phyloP scores from a whole-genome alignment of 441 rosid genomes.

The Theobroma grandiflorum region DNA sequence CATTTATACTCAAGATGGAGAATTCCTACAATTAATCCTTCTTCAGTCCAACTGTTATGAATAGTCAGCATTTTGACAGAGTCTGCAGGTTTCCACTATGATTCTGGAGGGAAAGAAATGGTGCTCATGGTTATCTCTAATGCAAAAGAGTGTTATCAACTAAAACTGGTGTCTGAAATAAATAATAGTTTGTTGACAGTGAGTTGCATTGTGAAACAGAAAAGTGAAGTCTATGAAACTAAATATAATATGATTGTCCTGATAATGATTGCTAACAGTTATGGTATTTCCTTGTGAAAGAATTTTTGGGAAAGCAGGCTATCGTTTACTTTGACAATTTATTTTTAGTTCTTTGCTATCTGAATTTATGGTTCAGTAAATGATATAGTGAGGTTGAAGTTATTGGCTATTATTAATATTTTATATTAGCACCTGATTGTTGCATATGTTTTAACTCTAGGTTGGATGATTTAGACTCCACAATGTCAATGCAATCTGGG shows the following conservation, averaged over 20 bases:
- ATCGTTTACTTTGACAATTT: neutral
- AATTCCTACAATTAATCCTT: neutral
- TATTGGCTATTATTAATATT: neutral
- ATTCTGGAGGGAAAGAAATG: neutral
- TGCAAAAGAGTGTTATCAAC: neutral
- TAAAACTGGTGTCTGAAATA: neutral
- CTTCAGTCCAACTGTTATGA: neutral
- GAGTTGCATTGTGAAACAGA: neutral
- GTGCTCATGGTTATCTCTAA: neutral
- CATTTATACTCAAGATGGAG: neutral
- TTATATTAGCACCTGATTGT: constrained; percentile 23
- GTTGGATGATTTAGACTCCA: constrained; percentile 82
- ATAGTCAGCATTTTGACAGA: neutral
- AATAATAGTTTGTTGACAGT: neutral
- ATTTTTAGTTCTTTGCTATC: neutral
- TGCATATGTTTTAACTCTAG: constrained; percentile 40
- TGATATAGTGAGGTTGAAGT: neutral
- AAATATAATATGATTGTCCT: neutral
- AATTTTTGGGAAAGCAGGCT: neutral
- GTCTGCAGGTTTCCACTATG: neutral
- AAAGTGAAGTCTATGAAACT: neutral
- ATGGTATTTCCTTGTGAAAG: neutral
- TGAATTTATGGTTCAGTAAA: neutral
- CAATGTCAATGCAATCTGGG: constrained; percentile 49
- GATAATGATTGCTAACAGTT: neutral